phyloP scores from a whole-genome alignment of 441 rosid genomes.

The Brassica hybrid region DNA sequence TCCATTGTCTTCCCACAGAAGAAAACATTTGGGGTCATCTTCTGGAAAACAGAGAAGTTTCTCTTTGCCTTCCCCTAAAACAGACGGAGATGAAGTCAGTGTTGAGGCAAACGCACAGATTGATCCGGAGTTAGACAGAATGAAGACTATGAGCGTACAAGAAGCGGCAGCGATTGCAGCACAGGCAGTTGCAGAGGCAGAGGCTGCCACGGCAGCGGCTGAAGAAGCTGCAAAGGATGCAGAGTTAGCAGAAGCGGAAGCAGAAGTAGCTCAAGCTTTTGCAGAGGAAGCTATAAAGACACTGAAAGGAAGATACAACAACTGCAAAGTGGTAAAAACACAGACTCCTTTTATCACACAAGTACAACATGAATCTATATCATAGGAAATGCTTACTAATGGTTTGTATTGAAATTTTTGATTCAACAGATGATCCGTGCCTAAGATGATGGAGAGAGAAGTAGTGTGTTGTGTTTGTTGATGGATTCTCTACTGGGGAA shows the following conservation, averaged over 20 bases:
- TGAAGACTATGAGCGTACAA: conserved; percentile 76
- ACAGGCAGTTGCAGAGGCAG: conserved; percentile 92
- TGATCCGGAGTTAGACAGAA: conserved; percentile 74
- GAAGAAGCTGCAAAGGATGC: conserved; percentile 96
- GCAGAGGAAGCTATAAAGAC: conserved; percentile 87
- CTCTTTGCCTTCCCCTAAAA: conserved; percentile 45
- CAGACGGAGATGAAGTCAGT: conserved; percentile 58
- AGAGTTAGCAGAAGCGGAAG: conserved; percentile 90
- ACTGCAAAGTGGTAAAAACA: conserved; percentile 54
- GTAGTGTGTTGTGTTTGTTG: conserved; percentile 20
- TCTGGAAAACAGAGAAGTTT: conserved; percentile 53
- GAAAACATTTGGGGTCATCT: conserved; percentile 44
- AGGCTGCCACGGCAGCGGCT: conserved; percentile 85
- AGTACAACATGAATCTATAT: conserved; percentile 17
- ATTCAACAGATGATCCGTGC: conserved; percentile 31
- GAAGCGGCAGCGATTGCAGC: conserved; percentile 95
- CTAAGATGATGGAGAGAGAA: conserved; percentile 16
- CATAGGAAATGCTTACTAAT: conserved; percentile 3
- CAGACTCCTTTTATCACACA: background rate
- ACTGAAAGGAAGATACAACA: conserved; percentile 61
- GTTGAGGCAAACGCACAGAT: conserved; percentile 63
- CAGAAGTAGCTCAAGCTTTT: conserved; percentile 88
- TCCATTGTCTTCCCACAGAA: conserved; percentile 54
- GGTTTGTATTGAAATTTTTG: conserved; percentile 12
- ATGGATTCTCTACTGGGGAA: conserved; percentile 31